phyloP scores from a whole-genome alignment of 2,329 filamentous ascomycete genomes.

The Aschersonia sp. region DNA sequence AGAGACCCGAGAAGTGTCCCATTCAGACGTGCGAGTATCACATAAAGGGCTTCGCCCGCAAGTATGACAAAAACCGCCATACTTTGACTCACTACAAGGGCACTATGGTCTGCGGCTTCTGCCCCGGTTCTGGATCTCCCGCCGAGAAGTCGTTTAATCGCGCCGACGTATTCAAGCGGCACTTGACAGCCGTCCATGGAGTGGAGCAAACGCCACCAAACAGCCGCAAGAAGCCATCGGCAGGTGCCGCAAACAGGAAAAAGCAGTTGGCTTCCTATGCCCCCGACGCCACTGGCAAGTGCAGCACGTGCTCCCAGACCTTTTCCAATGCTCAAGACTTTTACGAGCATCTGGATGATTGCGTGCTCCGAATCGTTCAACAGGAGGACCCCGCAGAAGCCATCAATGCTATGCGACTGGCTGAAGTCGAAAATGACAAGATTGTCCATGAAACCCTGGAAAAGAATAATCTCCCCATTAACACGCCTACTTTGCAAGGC shows the following conservation, averaged over 20 bases:
- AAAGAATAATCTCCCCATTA: conserved; percentile 43
- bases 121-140: conserved; percentile 73
- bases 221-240: conserved; percentile 56
- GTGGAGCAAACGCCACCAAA: conserved; percentile 91
- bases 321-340: conserved; percentile 94
- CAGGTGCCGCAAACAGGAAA: conserved; percentile 32
- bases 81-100: conserved; percentile 94
- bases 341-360: conserved; percentile 87
- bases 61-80: conserved; percentile 94
- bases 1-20: conserved; percentile 87
- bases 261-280: conserved; percentile 53
- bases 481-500: conserved; percentile 26
- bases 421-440: conserved; percentile 49
- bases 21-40: conserved; percentile 88
- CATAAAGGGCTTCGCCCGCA: conserved; percentile 80
- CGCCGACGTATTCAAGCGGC: conserved; percentile 90
- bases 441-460: conserved; percentile 47
- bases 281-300: conserved; percentile 77
- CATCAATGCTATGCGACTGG: conserved; percentile 51
- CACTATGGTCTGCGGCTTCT: conserved; percentile 94
- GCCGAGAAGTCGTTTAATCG: conserved; percentile 93
- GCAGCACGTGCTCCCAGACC: conserved; percentile 81
- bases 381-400: conserved; percentile 56
- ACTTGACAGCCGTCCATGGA: conserved; percentile 77
- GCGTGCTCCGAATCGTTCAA: conserved; percentile 56